Conservation (phyloP, 257 asterid species). For the Ajuga chamaepitys region DNA sequence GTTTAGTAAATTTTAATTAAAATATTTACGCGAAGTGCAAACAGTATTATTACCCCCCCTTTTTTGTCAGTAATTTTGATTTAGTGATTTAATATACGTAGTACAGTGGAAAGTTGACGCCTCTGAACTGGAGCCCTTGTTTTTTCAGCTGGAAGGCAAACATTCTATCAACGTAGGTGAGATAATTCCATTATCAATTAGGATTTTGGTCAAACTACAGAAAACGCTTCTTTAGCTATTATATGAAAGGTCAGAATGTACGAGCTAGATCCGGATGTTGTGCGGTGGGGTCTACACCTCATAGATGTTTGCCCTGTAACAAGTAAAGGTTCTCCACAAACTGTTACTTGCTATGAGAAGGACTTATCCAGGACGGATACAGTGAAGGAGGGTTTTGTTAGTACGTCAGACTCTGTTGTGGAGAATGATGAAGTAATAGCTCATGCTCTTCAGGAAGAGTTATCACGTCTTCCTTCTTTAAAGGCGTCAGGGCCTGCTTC, state of each 20-base stretch:
- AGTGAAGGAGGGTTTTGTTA: constrained; percentile 46
- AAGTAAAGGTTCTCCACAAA: constrained; percentile 45
- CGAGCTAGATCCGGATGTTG: constrained; percentile 75
- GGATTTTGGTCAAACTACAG: constrained; percentile 3
- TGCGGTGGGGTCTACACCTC: constrained; percentile 86
- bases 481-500: constrained; percentile 36
- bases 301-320: constrained; percentile 54
- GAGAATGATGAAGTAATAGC: constrained; percentile 75
- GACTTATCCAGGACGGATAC: constrained; percentile 41
- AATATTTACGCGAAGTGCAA: not conserved
- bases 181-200: not conserved
- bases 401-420: constrained; percentile 25
- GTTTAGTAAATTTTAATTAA: not conserved
- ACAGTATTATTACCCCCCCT: no score
- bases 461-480: constrained; percentile 39
- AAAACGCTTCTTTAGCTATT: not conserved
- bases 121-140: not conserved
- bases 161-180: not conserved
- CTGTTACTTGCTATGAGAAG: constrained; percentile 46
- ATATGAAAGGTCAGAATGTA: constrained; percentile 27
- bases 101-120: no score
- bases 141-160: constrained; percentile 4
- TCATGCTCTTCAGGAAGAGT: constrained; percentile 78
- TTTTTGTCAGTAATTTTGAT: not conserved
- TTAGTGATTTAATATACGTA: no score